phyloP scores from a whole-genome alignment of 768 basidiomycete species.

The Kwoniella sp. region DNA sequence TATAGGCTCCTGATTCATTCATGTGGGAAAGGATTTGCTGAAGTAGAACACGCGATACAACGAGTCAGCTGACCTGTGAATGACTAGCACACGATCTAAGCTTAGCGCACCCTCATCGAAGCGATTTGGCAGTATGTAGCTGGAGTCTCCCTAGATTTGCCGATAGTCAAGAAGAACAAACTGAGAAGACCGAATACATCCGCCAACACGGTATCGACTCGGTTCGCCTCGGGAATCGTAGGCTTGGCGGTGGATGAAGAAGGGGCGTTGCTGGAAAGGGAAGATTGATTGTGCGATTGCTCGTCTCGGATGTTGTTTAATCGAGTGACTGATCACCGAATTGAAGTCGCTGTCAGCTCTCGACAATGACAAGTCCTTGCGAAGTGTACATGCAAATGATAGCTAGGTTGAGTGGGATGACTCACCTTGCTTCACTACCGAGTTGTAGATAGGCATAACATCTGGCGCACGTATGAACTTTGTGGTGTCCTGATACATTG shows the following conservation, averaged over 20 bases:
- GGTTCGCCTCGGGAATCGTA: conserved; percentile 61
- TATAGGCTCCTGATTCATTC: conserved; percentile 94
- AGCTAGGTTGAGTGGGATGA: neutral
- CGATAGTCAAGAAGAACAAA: conserved; percentile 96
- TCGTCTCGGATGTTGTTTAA: conserved; percentile 80
- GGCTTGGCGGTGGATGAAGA: conserved; percentile 30
- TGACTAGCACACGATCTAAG: neutral
- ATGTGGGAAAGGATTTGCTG: conserved; percentile 94
- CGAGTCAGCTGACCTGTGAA: neutral
- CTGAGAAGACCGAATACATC: conserved; percentile 95
- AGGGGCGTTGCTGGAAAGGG: conserved; percentile 42
- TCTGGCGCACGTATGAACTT: conserved; percentile 91
- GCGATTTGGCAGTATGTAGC: conserved; percentile 96
- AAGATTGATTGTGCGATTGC: conserved; percentile 58
- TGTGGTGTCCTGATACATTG: conserved; percentile 71
- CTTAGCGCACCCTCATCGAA: conserved; percentile 83
- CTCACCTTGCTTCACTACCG: conserved; percentile 89
- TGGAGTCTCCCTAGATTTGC: conserved; percentile 89
- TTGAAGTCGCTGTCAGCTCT: conserved; percentile 5
- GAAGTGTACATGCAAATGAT: neutral
- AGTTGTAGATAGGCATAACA: conserved; percentile 88
- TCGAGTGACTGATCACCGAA: conserved; percentile 69
- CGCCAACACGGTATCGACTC: conserved; percentile 89
- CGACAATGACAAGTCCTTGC: too few species aligned
- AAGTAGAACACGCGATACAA: neutral